These are phyloP conservation scores for Prosopis cineraria DNA, from an alignment of 306 rosid species.

Conservation along the genomic window DNA sequence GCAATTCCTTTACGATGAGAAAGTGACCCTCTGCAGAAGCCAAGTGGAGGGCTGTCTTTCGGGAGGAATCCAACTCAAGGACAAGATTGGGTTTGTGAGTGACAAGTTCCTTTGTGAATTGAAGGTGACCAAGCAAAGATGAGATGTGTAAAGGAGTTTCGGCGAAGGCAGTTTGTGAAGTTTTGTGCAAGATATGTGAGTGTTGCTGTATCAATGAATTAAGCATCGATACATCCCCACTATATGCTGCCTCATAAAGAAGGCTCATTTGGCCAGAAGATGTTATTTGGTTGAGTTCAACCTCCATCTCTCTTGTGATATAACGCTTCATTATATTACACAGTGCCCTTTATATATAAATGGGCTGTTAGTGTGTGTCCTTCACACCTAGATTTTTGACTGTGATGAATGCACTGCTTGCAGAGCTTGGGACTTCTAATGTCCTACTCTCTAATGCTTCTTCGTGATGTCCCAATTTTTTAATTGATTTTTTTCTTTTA, in stretches of 20 bases:
- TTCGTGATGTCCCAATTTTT: too few relatives aligned
- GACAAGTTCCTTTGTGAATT: neutral
- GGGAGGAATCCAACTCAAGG: neutral
- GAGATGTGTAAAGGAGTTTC: neutral
- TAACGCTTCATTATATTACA: neutral
- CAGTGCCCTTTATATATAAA: neutral
- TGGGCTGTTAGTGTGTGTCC: too few relatives aligned
- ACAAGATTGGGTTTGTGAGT: neutral
- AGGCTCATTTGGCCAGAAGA: neutral
- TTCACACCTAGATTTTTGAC: too few relatives aligned
- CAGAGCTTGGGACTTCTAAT: too few relatives aligned
- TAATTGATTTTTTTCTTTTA: too few relatives aligned
- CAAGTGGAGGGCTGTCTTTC: constrained; percentile 14
- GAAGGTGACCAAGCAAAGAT: constrained; percentile 11
- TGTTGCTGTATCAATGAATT: neutral
- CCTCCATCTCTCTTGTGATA: neutral
- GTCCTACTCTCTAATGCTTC: too few relatives aligned
- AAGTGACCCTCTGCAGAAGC: constrained; percentile 32
- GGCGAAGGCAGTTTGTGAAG: neutral
- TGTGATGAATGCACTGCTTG: too few relatives aligned
- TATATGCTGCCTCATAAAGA: neutral
- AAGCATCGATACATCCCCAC: neutral
- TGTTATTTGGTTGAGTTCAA: neutral
- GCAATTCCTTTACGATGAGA: neutral
- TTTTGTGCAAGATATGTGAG: constrained; percentile 2